Base-by-base conservation (phyloP, 2,329 filamentous ascomycete species). In the Monilinia aucupariae region DNA sequence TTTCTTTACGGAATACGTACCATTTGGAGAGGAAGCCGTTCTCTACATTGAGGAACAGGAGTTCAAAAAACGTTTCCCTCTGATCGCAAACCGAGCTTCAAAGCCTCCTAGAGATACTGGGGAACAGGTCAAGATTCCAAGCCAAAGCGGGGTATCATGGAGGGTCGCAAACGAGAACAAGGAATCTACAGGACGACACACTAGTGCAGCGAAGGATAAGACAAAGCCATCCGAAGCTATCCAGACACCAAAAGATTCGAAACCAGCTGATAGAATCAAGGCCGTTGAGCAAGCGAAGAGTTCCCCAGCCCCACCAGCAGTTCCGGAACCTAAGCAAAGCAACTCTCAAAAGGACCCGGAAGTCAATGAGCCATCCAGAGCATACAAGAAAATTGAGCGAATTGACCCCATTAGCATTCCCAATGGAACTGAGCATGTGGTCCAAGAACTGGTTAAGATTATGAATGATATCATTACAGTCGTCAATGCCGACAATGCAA, bases 1-100 rank as follows among this genome's bases (percentile, higher is more conserved):
- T 77, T 94, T 97, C 81, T 99, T 99, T 79, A 97, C 92, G 71
- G 92, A 97, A 78, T 99, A 93, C 76, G 79, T 99, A 22, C 94
- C 94, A 27, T 96, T 90, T 70, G 94, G 92, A 72, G 94, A 99
- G 78, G 91, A 96, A 74, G 89, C 89, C 22, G 93, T 99, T 52
- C 85, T 96, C 32, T 97, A 96, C 78, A 87, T 99, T 59, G 94
- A 99, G 78, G 94, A 99, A 78, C 85, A 89, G 69, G 92, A 97
- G 73, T 97, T 96, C 80, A 86, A 89, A 74, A 92, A 89, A 77
- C 87, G 90, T 64, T 97, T 96, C 79, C 86, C 85, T 10, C 78
- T 78, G 67, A 79, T 82, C 50, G 56, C 58, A 51, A 68, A 61
- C 17, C 67, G 70, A 30, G 58, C 65, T 34, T 45, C 53, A 39